A percentile compares a stretch with the other conserved stretches of the same genome.
phyloP scores from a whole-genome alignment of 768 basidiomycete species.

The Kwoniella shandongensis region DNA sequence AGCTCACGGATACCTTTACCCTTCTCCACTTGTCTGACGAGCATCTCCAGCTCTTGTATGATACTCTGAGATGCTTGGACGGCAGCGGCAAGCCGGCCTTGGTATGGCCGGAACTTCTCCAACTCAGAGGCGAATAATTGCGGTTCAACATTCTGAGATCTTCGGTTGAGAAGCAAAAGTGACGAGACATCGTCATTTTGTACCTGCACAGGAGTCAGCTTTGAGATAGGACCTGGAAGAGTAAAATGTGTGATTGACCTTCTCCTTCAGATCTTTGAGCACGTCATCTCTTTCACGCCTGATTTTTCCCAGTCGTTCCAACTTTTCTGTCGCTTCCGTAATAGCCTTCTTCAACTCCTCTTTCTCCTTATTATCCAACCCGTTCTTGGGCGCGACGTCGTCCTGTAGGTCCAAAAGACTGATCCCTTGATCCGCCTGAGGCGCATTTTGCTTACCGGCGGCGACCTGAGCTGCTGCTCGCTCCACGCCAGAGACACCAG shows the following conservation, averaged over 20 bases:
- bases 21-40: slow-evolving; percentile 74
- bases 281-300: slow-evolving; percentile 79
- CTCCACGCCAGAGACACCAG: slow-evolving; percentile 56
- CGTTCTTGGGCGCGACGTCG: slow-evolving; percentile 54
- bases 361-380: slow-evolving; percentile 64
- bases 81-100: slow-evolving; percentile 74
- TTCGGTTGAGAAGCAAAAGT: slow-evolving; percentile 82
- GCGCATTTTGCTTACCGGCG: slow-evolving; percentile 58
- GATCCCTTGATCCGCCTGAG: slow-evolving; percentile 45
- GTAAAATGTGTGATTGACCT: slow-evolving; percentile 59
- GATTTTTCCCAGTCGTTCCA: slow-evolving; percentile 78
- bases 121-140: slow-evolving; percentile 88
- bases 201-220: slow-evolving; percentile 59
- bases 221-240: too few species aligned
- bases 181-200: slow-evolving; percentile 97
- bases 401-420: slow-evolving; percentile 71
- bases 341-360: slow-evolving; percentile 66
- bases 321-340: slow-evolving; percentile 51
- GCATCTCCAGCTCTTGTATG: slow-evolving; percentile 69
- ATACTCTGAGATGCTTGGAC: slow-evolving; percentile 72
- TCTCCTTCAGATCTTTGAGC: slow-evolving; percentile 91
- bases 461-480: slow-evolving; percentile 29
- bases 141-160: slow-evolving; percentile 77
- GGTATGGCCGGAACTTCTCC: slow-evolving; percentile 92
- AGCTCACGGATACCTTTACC: slow-evolving; percentile 72